Conservation (phyloP, 1,139 yeast genomes). For the Neolecta irregularis region DNA sequence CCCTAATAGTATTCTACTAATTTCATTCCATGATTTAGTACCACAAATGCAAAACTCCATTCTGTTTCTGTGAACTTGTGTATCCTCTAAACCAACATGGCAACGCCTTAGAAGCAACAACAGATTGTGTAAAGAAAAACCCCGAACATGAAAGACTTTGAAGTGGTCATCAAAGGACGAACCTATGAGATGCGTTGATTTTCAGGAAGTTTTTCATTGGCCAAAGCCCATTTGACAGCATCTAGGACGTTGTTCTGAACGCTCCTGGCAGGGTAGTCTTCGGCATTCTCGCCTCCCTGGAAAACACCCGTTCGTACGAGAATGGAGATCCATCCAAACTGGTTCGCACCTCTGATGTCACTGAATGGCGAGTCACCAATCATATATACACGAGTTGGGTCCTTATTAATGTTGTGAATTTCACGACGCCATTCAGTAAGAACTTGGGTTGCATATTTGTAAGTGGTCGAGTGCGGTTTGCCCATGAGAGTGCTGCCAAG, state of each 20-base stretch:
- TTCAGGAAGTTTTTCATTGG: too few relatives aligned
- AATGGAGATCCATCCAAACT: constrained; percentile 78
- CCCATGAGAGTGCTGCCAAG: constrained; percentile 66
- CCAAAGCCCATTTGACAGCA: constrained; percentile 67
- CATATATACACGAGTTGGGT: constrained; percentile 72
- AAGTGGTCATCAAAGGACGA: too few relatives aligned
- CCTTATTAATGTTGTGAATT: constrained; percentile 46
- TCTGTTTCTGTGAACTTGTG: too few relatives aligned
- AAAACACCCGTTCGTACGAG: constrained; percentile 79
- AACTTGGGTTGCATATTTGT: constrained; percentile 62
- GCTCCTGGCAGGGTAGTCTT: constrained; percentile 64
- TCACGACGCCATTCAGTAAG: constrained; percentile 64
- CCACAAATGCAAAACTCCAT: too few relatives aligned
- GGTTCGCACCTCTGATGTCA: constrained; percentile 73
- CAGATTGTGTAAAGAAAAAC: too few relatives aligned
- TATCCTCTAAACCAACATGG: too few relatives aligned
- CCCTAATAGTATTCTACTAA: too few relatives aligned
- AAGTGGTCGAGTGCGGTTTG: constrained; percentile 74
- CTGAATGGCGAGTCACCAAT: constrained; percentile 91
- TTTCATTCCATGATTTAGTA: too few relatives aligned
- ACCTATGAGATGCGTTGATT: too few relatives aligned
- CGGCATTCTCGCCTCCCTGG: constrained; percentile 53
- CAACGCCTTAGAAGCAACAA: too few relatives aligned
- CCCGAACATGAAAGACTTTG: too few relatives aligned
- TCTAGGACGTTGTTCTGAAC: constrained; percentile 59